Percentiles rank a stretch among this genome's conserved stretches.
Evolutionary conservation across 164 flowering plant species (phyloP).

Genomic region (Santalum album): DNA sequence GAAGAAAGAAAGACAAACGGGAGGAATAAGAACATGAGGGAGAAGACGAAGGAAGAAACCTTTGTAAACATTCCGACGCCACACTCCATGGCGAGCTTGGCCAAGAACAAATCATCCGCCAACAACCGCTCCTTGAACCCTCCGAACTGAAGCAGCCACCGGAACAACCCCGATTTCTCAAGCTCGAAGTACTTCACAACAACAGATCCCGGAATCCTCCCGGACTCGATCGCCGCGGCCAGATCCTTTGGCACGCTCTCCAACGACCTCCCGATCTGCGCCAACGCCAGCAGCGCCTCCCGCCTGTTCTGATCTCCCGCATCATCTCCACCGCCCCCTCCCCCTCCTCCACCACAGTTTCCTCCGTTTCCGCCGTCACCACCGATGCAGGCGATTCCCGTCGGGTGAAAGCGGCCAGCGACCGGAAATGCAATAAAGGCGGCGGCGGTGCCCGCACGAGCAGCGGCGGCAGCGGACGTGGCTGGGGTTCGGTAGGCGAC

Average conservation of each 20-base stretch:
- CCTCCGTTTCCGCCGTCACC: neutral
- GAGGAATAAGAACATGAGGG: too few relatives aligned
- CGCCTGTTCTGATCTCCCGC: neutral
- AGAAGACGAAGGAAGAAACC: slow-evolving; percentile 21
- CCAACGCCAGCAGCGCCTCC: slow-evolving; percentile 1
- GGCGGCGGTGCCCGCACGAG: neutral
- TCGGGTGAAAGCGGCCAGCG: neutral
- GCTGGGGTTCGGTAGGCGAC: neutral
- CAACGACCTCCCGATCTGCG: neutral
- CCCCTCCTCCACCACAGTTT: neutral
- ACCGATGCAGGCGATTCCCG: neutral
- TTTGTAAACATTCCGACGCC: slow-evolving; percentile 50
- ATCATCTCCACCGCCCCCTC: neutral
- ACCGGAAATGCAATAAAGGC: neutral
- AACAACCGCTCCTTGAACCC: slow-evolving; percentile 42
- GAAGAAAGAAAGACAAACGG: too few relatives aligned
- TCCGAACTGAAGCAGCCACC: slow-evolving; percentile 40
- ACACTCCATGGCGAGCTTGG: slow-evolving; percentile 41
- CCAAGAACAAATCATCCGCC: slow-evolving; percentile 48
- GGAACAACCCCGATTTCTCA: slow-evolving; percentile 26
- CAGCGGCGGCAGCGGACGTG: neutral
- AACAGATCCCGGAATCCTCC: neutral
- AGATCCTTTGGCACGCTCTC: slow-evolving; percentile 1
- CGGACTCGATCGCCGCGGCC: neutral
- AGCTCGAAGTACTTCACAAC: slow-evolving; percentile 18